Conservation (phyloP, 306 rosid species). For the Casuarina glauca region DNA sequence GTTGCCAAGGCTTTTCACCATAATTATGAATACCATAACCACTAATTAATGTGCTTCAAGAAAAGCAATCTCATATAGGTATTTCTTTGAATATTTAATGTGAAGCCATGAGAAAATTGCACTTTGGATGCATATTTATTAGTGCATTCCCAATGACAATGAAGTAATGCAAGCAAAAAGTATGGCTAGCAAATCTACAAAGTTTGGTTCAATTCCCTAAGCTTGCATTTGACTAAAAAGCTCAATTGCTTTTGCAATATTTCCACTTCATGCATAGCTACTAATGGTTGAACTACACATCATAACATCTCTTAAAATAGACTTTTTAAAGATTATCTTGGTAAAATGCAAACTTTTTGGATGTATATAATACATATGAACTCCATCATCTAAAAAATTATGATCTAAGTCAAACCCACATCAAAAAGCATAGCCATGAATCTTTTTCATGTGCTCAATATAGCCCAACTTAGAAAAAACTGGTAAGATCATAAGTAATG, state of each 20-base stretch:
- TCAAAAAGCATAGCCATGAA: constrained; percentile 58
- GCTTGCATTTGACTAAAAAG: constrained; percentile 51
- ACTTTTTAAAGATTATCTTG: constrained; percentile 45
- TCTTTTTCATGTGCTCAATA: constrained; percentile 48
- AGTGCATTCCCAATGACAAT: constrained; percentile 56
- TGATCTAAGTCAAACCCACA: constrained; percentile 46
- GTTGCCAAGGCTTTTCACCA: constrained; percentile 52
- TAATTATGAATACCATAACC: constrained; percentile 63
- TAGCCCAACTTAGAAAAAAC: constrained; percentile 50
- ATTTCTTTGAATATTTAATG: constrained; percentile 47
- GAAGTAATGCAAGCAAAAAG: constrained; percentile 54
- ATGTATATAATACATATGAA: constrained; percentile 49
- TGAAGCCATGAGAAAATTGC: constrained; percentile 49
- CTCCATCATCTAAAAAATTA: constrained; percentile 53
- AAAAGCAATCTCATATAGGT: constrained; percentile 46
- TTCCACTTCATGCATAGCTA: constrained; percentile 48
- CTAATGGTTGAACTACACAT: constrained; percentile 63
- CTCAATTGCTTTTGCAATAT: constrained; percentile 45
- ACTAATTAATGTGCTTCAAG: constrained; percentile 57
- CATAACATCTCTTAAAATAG: constrained; percentile 54
- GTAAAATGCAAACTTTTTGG: constrained; percentile 44
- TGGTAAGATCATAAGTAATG: constrained; percentile 44
- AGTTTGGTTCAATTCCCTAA: constrained; percentile 54
- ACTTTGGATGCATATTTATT: constrained; percentile 67
- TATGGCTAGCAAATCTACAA: constrained; percentile 51